These are phyloP conservation scores for Talaromyces borbonicus DNA, from an alignment of 495 filamentous ascomycete genomes.

Conservation along the genomic window DNA sequence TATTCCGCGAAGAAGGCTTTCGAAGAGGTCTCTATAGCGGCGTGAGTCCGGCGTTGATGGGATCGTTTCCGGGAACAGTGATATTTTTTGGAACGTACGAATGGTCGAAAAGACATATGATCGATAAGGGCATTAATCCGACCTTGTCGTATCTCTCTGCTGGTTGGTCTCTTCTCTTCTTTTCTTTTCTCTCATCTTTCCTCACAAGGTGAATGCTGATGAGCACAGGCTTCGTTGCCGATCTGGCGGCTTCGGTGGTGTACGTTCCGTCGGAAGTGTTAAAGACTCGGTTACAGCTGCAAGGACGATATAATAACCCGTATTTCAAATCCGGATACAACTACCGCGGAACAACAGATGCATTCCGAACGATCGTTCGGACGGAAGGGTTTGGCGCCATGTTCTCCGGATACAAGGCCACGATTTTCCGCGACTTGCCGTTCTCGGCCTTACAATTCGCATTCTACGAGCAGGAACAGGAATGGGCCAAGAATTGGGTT, in stretches of 20 bases:
- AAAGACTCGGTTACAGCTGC: conserved; percentile 89
- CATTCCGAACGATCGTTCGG: conserved; percentile 69
- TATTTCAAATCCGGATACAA: conserved; percentile 90
- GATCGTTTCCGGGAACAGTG: conserved; percentile 88
- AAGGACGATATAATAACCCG: conserved; percentile 92
- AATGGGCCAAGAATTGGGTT: conserved; percentile 63
- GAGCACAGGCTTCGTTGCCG: conserved; percentile 71
- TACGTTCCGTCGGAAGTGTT: conserved; percentile 96
- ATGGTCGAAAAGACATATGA: conserved; percentile 80
- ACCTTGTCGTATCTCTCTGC: conserved; percentile 76
- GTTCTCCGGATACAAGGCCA: conserved; percentile 90
- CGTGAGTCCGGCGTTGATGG: conserved; percentile 77
- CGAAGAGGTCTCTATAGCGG: conserved; percentile 85
- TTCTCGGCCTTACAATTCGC: conserved; percentile 95
- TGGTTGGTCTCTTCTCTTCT: conserved; percentile 37
- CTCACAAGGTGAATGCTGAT: conserved; percentile 9
- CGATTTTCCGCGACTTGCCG: conserved; percentile 86
- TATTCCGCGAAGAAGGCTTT: conserved; percentile 86
- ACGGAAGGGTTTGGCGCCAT: conserved; percentile 75
- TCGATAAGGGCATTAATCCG: conserved; percentile 70
- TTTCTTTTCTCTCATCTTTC: not conserved
- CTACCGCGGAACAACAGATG: conserved; percentile 71
- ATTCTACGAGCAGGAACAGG: conserved; percentile 92
- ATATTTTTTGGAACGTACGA: conserved; percentile 96
- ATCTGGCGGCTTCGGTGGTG: conserved; percentile 80